phyloP scores from a whole-genome alignment of 257 asterid species.

The Ajuga chamaepitys region DNA sequence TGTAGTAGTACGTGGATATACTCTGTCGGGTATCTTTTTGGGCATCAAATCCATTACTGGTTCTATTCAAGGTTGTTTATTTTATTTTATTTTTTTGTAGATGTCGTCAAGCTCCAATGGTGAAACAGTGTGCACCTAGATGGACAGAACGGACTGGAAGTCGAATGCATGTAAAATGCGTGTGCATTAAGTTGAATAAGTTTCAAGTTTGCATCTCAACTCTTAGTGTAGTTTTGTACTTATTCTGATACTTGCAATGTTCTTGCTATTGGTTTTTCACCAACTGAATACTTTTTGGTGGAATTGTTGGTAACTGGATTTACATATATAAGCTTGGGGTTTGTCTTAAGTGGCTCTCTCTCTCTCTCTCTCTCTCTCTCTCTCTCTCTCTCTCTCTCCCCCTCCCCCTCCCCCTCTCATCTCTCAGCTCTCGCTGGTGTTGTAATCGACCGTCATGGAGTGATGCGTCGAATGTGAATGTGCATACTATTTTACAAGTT shows the following conservation, averaged over 20 bases:
- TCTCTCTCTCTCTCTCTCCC: too few species aligned
- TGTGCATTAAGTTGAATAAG: slow-evolving; percentile 7
- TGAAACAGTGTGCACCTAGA: background rate
- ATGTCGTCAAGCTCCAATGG: slow-evolving; percentile 20
- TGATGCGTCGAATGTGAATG: too few species aligned
- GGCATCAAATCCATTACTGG: background rate
- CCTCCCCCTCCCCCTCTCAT: too few species aligned
- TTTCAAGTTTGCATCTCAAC: background rate
- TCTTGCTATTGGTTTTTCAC: background rate
- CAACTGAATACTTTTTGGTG: background rate
- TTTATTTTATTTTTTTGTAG: slow-evolving; percentile 20
- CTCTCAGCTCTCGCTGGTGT: too few species aligned
- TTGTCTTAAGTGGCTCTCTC: background rate
- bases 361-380: background rate
- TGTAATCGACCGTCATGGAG: too few species aligned
- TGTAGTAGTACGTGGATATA: too few species aligned
- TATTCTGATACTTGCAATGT: background rate
- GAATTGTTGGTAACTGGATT: background rate
- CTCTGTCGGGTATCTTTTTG: too few species aligned
- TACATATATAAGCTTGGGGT: background rate
- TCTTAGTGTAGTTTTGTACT: background rate
- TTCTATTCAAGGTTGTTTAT: too few species aligned
- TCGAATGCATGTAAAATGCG: background rate
- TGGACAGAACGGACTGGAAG: background rate
- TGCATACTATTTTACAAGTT: too few species aligned